Evolutionary conservation across 2,329 filamentous ascomycete species (phyloP).

Genomic region (Colletotrichum sp.): DNA sequence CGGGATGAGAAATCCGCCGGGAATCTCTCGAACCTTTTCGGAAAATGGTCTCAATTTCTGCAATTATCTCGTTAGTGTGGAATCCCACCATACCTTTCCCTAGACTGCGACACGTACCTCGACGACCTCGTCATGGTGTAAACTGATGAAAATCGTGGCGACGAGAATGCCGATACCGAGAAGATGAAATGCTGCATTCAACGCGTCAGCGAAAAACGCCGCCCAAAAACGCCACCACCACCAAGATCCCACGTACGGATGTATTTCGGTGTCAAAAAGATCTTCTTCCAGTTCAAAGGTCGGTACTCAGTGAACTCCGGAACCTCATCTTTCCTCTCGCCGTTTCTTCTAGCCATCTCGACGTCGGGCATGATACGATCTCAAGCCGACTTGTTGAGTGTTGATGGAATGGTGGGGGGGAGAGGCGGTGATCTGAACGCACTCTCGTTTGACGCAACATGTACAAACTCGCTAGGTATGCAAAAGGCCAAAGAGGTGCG

Average conservation of each 20-base stretch:
- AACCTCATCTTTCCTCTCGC: background rate
- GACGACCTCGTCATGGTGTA: conserved; percentile 43
- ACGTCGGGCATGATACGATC: conserved; percentile 9
- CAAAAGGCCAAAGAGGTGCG: background rate
- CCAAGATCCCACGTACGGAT: conserved; percentile 21
- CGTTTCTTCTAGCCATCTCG: conserved; percentile 14
- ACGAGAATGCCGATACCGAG: conserved; percentile 31
- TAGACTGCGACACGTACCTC: conserved; percentile 20
- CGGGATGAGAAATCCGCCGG: conserved; percentile 43
- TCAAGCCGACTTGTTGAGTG: background rate
- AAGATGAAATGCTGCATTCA: conserved; percentile 26
- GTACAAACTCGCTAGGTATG: background rate
- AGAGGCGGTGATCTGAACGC: background rate
- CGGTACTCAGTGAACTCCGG: conserved; percentile 35
- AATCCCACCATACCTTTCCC: rapidly evolving
- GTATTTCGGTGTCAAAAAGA: conserved; percentile 36
- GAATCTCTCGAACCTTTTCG: conserved; percentile 38
- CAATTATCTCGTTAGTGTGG: background rate
- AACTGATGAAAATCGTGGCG: conserved; percentile 34
- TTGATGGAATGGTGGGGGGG: background rate
- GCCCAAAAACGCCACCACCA: background rate
- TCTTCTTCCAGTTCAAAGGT: conserved; percentile 36
- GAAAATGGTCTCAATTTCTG: conserved; percentile 36
- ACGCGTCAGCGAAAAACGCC: background rate
- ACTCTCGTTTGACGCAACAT: background rate